These are phyloP conservation scores for Fusarium humuli DNA, from an alignment of 2,329 filamentous ascomycete species.

Conservation along the genomic window DNA sequence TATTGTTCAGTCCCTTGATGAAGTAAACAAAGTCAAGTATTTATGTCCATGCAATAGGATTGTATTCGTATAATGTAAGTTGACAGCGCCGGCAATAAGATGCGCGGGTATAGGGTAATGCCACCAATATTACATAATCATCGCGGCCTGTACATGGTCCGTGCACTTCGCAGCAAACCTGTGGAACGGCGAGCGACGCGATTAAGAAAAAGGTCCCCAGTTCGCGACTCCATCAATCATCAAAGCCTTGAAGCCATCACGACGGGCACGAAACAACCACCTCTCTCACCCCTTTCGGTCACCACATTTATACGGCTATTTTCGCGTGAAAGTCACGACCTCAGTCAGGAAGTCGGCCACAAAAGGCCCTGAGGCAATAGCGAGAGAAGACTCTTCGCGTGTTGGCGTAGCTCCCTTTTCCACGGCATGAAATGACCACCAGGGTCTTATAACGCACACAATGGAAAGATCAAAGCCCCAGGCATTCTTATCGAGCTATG, in stretches of 20 bases:
- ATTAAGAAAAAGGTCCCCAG: constrained; percentile 48
- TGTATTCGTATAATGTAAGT: neutral
- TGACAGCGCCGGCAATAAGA: neutral
- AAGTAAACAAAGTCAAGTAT: neutral
- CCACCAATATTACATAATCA: constrained; percentile 35
- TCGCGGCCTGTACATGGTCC: neutral
- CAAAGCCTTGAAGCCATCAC: constrained; percentile 39
- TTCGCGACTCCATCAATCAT: constrained; percentile 48
- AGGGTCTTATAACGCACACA: constrained; percentile 41
- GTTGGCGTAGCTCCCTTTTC: constrained; percentile 39
- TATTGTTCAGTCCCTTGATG: neutral
- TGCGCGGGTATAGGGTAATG: constrained; percentile 30
- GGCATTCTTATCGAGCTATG: constrained; percentile 91
- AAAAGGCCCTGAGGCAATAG: constrained; percentile 16
- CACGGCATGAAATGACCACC: constrained; percentile 49
- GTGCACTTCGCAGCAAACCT: constrained; percentile 37
- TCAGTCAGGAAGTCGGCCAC: neutral
- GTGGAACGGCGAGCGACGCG: constrained; percentile 46
- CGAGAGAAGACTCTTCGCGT: constrained; percentile 36
- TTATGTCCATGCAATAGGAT: no score
- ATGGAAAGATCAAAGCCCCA: constrained; percentile 74
- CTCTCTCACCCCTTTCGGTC: constrained; percentile 5
- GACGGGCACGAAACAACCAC: constrained; percentile 30
- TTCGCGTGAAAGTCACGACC: constrained; percentile 11
- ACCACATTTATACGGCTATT: neutral